These are phyloP conservation scores for Fusarium lateritium DNA, from an alignment of 2,329 filamentous ascomycete species.

Conservation along the genomic window DNA sequence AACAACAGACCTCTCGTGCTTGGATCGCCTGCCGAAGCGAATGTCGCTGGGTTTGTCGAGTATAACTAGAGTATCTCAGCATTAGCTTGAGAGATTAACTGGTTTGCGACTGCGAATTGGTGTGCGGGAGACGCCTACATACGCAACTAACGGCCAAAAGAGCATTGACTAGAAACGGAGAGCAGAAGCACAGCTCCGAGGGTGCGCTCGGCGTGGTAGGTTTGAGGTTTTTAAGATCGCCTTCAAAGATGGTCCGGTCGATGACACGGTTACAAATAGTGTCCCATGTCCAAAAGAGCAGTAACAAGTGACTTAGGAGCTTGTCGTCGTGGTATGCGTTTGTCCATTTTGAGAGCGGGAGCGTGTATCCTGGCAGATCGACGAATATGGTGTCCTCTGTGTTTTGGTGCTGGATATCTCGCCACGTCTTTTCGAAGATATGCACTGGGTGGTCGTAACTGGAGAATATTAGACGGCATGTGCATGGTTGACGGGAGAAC, in stretches of 20 bases:
- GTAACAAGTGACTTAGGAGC: slow-evolving; percentile 24
- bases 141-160: slow-evolving; percentile 40
- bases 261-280: slow-evolving; percentile 30
- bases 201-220: not conserved
- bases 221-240: slow-evolving; percentile 25
- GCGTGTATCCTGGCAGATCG: slow-evolving; percentile 14
- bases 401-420: not conserved
- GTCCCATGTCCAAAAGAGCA: slow-evolving; percentile 36
- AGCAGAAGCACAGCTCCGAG: slow-evolving; percentile 30
- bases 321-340: slow-evolving; percentile 20
- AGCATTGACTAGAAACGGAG: slow-evolving; percentile 38
- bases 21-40: not conserved
- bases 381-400: slow-evolving; percentile 9
- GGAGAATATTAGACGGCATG: not conserved
- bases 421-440: slow-evolving; percentile 20
- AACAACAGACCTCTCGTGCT: slow-evolving; percentile 27
- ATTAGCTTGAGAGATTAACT: not conserved
- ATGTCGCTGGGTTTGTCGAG: slow-evolving; percentile 20
- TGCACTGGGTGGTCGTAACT: slow-evolving; percentile 7
- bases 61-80: slow-evolving; percentile 5
- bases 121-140: slow-evolving; percentile 9
- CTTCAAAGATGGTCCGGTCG: slow-evolving; percentile 32
- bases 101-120: not conserved
- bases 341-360: slow-evolving; percentile 37
- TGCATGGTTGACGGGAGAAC: too few species aligned